A percentile compares a stretch with the other conserved stretches of the same genome.
phyloP scores from a whole-genome alignment of 345 rosid genomes.

The Erucastrum elatum region DNA sequence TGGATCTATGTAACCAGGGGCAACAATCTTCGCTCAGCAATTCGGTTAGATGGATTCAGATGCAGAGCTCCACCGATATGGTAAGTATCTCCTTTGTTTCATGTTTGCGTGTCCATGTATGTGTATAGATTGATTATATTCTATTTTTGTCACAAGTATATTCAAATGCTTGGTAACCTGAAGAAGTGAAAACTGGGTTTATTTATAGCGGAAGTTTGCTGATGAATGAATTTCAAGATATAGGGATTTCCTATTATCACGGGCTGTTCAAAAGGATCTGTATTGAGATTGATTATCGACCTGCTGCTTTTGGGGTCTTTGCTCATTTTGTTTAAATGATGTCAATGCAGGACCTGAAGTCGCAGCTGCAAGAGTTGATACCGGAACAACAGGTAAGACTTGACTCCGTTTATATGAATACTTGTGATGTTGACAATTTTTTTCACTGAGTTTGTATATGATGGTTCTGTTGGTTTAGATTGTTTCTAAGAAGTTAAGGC shows the following conservation, averaged over 20 bases:
- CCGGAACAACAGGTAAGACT: conserved; percentile 83
- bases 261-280: too few relatives aligned
- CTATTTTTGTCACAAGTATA: background rate
- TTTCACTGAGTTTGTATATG: background rate
- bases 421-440: background rate
- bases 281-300: background rate
- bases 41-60: conserved; percentile 89
- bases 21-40: conserved; percentile 62
- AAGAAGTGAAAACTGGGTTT: background rate
- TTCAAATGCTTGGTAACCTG: background rate
- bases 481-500: background rate
- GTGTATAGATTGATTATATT: background rate
- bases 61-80: conserved; percentile 67
- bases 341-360: conserved; percentile 64
- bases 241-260: too few relatives aligned
- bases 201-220: background rate
- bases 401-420: background rate
- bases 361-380: conserved; percentile 79
- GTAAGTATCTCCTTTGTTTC: conserved; percentile 39
- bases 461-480: conserved; percentile 15
- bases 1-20: conserved; percentile 42
- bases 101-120: background rate
- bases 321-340: conserved; percentile 20
- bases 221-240: too few relatives aligned
- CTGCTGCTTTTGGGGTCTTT: background rate